Evolutionary conservation across 768 basidiomycete genomes (phyloP), one percentile per base, ranked within the genome.

Genomic region (Lactifluus volemus): DNA sequence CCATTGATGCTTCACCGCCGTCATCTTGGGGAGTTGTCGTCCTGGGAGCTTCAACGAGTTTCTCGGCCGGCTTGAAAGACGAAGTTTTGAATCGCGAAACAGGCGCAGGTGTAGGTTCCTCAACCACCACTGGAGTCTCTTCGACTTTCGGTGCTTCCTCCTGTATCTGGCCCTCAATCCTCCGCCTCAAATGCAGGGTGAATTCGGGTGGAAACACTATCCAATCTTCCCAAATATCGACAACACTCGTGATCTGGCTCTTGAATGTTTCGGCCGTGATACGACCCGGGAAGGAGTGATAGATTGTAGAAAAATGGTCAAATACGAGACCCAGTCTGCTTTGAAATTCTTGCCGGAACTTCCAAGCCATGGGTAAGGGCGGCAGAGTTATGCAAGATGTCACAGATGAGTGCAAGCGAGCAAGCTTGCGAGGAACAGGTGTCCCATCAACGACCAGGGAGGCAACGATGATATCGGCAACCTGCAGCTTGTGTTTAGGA

Each of bases 221-320:
- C 94, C 95, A 96, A 70, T 97, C 88, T 70, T 98, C 97, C 94
- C 97, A 98, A 34, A 98, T 87, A 68, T 98, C 95, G 5, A 98
- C 80, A 17, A 98, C 84, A 8, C 85, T 76, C 5, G 84, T 85
- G 61, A 98, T 92, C 72, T 98, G 92, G 66, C 87, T 88, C 76
- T 89, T 95, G 80, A 98, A 99, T 1, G 88, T 86, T 66, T 98
- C 95, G 12, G 96, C 96, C 2, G 94, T 96, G 71, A 99, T 94
- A 53, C 92, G 81, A 2, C 96, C 96, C 2, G 94, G 92, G 71
- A 98, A 98, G 8, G 94, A 94, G 63, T 93, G 89, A 70, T 97
- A 94, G 56, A 99, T 92, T 49, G 86, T 89, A 25, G 88, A 89
- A 34, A 99, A 79, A 71, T 99, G 97, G 69, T 97, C 94, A 70